Evolutionary conservation across 2,329 filamentous ascomycete species (phyloP), one percentile per base, ranked within the genome.

Genomic region (Alternaria arborescens): DNA sequence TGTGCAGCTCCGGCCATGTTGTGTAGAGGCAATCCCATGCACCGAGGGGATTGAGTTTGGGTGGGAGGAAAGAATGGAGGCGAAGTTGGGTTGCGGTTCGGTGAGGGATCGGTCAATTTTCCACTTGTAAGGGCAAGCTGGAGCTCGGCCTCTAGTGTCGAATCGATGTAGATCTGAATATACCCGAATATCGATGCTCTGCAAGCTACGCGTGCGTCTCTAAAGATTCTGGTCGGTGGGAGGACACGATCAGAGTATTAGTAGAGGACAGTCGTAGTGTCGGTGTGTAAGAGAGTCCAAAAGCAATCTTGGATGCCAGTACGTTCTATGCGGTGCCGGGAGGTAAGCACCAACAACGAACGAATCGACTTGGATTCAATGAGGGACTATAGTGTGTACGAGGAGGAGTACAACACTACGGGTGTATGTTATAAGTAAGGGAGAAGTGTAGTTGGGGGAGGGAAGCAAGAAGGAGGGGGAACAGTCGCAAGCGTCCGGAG

Each of bases 1-100:
- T 69, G 64, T 66, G 69, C 65, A 66, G 67, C 70, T 72, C 70
- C 74, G 58, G 75, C 74, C 77, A 78, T 78, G 62, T 26, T 75
- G 69, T 73, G 46, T 66, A 60, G 64, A 16, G 59, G 48, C 62
- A 71, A 65, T 61, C 72, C 72, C 71, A 71, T 72, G 61, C 69
- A 70, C 60, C 57, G 64, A 58, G 65, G 61, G 64, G 61, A 51
- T 61, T 62, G 52, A 60, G 61, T 61, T 24, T 42, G 46, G 46
- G 60, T 61, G 61, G 54, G 52, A 54, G 55, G 46, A 16, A 40
- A n/a, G 59, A 60, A 54, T 48, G 53, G 51, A 32, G 52, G 53
- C 55, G 52, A 48, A 61, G 59, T 50, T 62, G 53, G 52, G 60
- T 55, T 60, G 59, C 52, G 41, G 46, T 51, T 56, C 58, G 63